These are phyloP conservation scores for Coccomyxa subellipsoidea DNA, from an alignment of 163 green algal species.

Conservation along the genomic window DNA sequence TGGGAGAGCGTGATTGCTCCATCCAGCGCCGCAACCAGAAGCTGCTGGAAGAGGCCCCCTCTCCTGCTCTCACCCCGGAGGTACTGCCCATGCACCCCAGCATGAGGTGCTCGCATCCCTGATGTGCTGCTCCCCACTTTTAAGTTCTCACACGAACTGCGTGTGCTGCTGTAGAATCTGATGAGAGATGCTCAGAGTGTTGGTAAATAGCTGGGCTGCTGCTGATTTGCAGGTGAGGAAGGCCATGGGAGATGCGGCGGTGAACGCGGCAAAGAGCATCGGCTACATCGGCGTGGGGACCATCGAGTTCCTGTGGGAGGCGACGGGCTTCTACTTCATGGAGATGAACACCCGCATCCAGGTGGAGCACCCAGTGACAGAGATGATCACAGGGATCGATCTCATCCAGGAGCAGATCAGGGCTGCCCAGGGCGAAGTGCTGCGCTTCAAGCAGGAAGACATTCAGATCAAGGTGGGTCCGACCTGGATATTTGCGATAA, in stretches of 20 bases:
- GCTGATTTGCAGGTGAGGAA: slow-evolving; percentile 66
- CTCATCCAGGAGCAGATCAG: slow-evolving; percentile 96
- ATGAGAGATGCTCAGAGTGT: no score
- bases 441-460: slow-evolving; percentile 75
- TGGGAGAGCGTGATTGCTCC: slow-evolving; percentile 94
- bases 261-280: slow-evolving; percentile 85
- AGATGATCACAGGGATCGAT: slow-evolving; percentile 96
- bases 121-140: not conserved
- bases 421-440: slow-evolving; percentile 77
- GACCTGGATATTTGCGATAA: not conserved
- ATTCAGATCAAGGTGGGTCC: slow-evolving; percentile 66
- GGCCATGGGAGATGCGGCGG: slow-evolving; percentile 91
- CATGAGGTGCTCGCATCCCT: no score
- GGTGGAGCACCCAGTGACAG: slow-evolving; percentile 97
- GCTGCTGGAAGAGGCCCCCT: slow-evolving; percentile 94
- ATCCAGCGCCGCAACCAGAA: slow-evolving; percentile 98
- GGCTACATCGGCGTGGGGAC: slow-evolving; percentile 95
- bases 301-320: slow-evolving; percentile 97
- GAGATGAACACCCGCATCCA: slow-evolving; percentile 98
- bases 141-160: not conserved
- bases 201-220: no score
- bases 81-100: slow-evolving; percentile 43
- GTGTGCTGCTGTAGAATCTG: no score
- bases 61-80: slow-evolving; percentile 82
- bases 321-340: slow-evolving; percentile 99